Evolutionary conservation across 179 eudicot genomes (phyloP), one percentile per base, ranked within the genome.

Genomic region (Corrigiola litoralis): DNA sequence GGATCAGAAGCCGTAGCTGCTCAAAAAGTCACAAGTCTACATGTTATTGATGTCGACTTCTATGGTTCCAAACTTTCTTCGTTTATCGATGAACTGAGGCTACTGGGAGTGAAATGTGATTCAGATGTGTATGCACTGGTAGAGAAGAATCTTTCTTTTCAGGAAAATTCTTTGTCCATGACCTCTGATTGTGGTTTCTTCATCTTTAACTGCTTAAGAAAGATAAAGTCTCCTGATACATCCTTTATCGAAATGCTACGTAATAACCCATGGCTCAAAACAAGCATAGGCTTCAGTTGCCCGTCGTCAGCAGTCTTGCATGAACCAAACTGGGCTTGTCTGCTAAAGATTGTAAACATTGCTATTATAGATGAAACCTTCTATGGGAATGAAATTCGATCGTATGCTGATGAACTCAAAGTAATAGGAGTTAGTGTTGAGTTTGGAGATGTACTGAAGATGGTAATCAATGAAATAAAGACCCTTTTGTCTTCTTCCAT

Each of bases 1-100:
- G 62, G 57, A 40, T 61, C 40, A 21, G 80, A 69, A 66, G 73
- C 66, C 21, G 80, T 66, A 66, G 73, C 80, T 57, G 61, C 71
- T 42, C 5, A 6, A 5, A 45, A 51, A 21, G n/a, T 80, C 42
- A 68, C 79, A 25, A 61, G 63, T 47, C 75, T 78, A 20, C 21
- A 40, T 32, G 70, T 72, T 12, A 23, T 81, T 57, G 82, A 81
- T 61, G 34, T 8, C 8, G 38, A 67, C 12, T 77, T 67, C 53
- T 81, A 74, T 33, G 73, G 79, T 18, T 45, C 29, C 23, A 54
- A 75, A 61, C 61, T 77, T 31, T 18, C 44, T 49, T 58, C 40
- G 8, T 74, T 55, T 69, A 52, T 67, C 13, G 41, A 54, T 65
- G 81, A 80, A 38, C 76, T 77, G 34, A 54, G 57, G 65, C 69